Evolutionary conservation across 2,329 filamentous ascomycete genomes (phyloP), one percentile per base, ranked within the genome.

Genomic region (Onygena corvina): DNA sequence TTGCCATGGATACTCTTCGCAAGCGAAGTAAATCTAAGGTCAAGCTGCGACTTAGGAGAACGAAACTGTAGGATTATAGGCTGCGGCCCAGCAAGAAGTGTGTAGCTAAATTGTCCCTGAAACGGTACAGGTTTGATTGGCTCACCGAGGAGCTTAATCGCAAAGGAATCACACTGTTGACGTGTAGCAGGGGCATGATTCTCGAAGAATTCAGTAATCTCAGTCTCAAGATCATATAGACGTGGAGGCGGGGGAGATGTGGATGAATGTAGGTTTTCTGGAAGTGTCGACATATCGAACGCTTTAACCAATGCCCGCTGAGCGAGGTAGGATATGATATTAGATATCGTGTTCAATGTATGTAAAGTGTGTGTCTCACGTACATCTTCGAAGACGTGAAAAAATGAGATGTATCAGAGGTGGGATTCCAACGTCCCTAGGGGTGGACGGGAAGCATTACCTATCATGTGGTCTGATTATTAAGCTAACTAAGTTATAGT

Each of bases 21-120:
- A 23, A 48, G 21, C 11, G 46, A 21, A 11, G 46, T 44, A 7
- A 34, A 44, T 9, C 38, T 29, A 18, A 33, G 20, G 16, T 51
- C 46, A 30, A 51, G 50, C 42, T 46, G 34, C 12, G 46, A 48
- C 20, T 45, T 47, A 25, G 14, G 30, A 47, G 38, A 47, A 20
- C 50, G 50, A 31, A 51, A 51, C 36, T 51, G 50, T 27, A 48
- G 23, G 23, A 51, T 30, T 9, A 20, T 45, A 5, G 42, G 29
- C 9, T 45, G 16, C 4, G 14, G 42, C 1, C 42, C 42, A 12
- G 12, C 42, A 30, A 45, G 40, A 14, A 51, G 23, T 23, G 46
- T 51, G 36, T 51, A 51, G 45, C 49, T 51, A 29, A 48, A 51
- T 14, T 30, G 46, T 16, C 49, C 49, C 36, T 51, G 49, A 7